Evolutionary conservation across 768 basidiomycete genomes (phyloP).

Genomic region (Termitomyces sp.): DNA sequence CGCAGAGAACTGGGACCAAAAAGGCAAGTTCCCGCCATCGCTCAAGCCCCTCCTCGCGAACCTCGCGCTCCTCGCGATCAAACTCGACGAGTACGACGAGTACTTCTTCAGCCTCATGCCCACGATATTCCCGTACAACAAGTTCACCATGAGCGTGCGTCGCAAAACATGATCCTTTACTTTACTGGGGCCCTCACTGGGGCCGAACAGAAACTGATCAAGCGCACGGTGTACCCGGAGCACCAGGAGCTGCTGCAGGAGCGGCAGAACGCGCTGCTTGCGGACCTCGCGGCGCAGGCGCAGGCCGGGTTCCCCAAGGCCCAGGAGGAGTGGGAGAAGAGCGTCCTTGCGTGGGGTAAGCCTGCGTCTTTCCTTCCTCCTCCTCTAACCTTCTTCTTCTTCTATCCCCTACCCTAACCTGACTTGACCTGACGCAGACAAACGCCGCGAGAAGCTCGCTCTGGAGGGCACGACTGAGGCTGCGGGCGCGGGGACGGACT

Average conservation of each 20-base stretch:
- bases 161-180: too few species aligned
- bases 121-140: constrained; percentile 86
- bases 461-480: constrained; percentile 22
- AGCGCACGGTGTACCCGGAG: constrained; percentile 76
- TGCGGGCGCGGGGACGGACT: constrained; percentile 24
- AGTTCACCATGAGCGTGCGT: constrained; percentile 86
- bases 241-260: constrained; percentile 62
- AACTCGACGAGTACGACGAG: constrained; percentile 86
- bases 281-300: constrained; percentile 55
- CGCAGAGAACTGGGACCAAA: constrained; percentile 75
- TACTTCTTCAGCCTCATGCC: constrained; percentile 90
- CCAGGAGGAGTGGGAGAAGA: constrained; percentile 73
- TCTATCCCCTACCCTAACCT: not conserved
- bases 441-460: constrained; percentile 51
- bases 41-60: constrained; percentile 70
- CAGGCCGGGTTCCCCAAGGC: constrained; percentile 63
- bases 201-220: constrained; percentile 98
- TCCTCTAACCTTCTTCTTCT: not conserved
- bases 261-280: constrained; percentile 64
- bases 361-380: constrained; percentile 1
- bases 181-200: too few species aligned
- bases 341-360: constrained; percentile 61
- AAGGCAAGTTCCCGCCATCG: constrained; percentile 83
- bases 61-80: constrained; percentile 73
- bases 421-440: too few species aligned